A percentile compares a stretch with the other conserved stretches of the same genome.
Conservation (phyloP, 139 green algal species). For the Chlorella sp. region DNA sequence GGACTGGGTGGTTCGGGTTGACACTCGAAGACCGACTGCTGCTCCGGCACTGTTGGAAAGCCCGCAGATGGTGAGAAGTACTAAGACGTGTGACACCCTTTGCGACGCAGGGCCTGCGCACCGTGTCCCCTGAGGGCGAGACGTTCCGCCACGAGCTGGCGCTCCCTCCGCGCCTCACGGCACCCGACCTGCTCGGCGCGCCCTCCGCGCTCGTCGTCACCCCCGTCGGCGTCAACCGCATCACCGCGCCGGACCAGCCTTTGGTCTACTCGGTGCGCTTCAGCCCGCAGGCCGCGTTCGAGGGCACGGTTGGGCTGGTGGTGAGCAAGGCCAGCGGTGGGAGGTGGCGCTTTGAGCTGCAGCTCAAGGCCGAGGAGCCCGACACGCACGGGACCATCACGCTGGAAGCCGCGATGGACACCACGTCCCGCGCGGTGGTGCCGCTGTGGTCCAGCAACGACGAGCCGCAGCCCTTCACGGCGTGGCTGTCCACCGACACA, state of each 20-base stretch:
- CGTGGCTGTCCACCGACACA: constrained; percentile 40
- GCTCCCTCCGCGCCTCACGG: background rate
- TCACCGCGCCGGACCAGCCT: constrained; percentile 6
- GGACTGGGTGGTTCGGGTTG: background rate
- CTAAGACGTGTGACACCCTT: too few relatives aligned
- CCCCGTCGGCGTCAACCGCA: background rate
- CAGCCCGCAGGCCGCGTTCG: constrained; percentile 26
- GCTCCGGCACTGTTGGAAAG: too few relatives aligned
- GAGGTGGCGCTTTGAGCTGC: constrained; percentile 54
- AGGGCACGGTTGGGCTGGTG: constrained; percentile 32
- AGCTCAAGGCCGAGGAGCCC: constrained; percentile 38
- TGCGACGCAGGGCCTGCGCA: background rate
- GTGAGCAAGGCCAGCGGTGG: constrained; percentile 49
- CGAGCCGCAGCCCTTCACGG: constrained; percentile 36
- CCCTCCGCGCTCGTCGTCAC: constrained; percentile 1
- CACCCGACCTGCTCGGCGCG: background rate
- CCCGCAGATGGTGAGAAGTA: too few relatives aligned
- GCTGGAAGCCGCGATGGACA: constrained; percentile 40
- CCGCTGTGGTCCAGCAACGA: constrained; percentile 16
- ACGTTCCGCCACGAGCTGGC: background rate
- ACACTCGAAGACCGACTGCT: too few relatives aligned
- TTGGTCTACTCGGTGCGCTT: constrained; percentile 33
- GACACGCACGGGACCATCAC: constrained; percentile 39
- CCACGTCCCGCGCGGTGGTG: constrained; percentile 14
- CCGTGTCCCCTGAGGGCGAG: background rate